Evolutionary conservation across 257 asterid species (phyloP).

Genomic region (Voacanga thouarsii): DNA sequence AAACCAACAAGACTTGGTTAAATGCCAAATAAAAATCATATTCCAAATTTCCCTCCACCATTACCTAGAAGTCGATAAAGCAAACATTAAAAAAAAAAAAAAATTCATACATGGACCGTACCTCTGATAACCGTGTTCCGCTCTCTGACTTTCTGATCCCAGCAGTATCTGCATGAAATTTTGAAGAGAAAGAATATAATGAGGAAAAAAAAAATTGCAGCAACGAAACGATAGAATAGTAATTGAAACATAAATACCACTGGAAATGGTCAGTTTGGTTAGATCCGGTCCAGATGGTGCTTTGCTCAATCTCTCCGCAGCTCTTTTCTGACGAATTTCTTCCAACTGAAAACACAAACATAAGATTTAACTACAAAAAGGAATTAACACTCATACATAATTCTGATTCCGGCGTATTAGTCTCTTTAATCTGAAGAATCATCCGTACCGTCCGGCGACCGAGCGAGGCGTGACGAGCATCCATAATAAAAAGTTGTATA

Average conservation of each 20-base stretch:
- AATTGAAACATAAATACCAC: slow-evolving; percentile 25
- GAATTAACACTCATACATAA: not conserved
- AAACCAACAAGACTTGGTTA: not conserved
- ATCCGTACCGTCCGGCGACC: slow-evolving; percentile 83
- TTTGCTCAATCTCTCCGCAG: slow-evolving; percentile 83
- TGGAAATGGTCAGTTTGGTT: slow-evolving; percentile 30
- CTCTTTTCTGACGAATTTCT: slow-evolving; percentile 95
- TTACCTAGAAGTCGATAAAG: not conserved
- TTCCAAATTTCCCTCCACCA: not conserved
- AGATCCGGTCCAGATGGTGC: slow-evolving; percentile 81
- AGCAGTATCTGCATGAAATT: slow-evolving; percentile 40
- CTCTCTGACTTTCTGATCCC: slow-evolving; percentile 73
- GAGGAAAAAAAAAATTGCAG: not conserved
- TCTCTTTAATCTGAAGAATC: slow-evolving; percentile 14
- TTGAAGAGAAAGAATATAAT: not conserved
- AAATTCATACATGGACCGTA: slow-evolving; percentile 11
- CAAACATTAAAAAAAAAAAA: not conserved
- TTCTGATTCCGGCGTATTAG: not conserved
- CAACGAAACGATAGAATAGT: not conserved
- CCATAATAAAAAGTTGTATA: slow-evolving; percentile 34
- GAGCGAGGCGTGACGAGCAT: slow-evolving; percentile 80
- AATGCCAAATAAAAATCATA: not conserved
- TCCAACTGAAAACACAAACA: slow-evolving; percentile 51
- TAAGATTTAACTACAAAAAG: not conserved
- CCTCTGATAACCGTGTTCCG: slow-evolving; percentile 81